Evolutionary conservation across 2,329 filamentous ascomycete species (phyloP).

Genomic region (Cladosporium sp.): DNA sequence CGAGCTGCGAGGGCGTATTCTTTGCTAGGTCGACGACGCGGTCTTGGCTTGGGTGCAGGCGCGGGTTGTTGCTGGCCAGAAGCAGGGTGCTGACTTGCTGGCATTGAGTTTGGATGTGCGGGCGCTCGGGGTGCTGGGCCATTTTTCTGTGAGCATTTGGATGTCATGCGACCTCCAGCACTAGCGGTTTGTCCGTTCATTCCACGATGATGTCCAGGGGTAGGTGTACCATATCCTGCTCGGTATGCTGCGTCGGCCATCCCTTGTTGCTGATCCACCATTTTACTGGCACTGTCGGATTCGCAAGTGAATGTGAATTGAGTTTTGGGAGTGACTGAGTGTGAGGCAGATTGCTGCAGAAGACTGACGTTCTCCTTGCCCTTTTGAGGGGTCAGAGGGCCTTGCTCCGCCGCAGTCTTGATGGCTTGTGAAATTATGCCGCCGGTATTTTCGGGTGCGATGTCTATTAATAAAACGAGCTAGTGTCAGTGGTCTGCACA

Average conservation of each 20-base stretch:
- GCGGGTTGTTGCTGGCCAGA: constrained; percentile 24
- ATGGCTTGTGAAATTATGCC: constrained; percentile 92
- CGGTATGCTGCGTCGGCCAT: constrained; percentile 17
- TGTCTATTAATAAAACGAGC: constrained; percentile 35
- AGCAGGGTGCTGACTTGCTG: constrained; percentile 18
- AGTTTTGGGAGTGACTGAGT: constrained; percentile 59
- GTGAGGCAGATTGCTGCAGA: constrained; percentile 62
- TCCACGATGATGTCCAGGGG: constrained; percentile 3
- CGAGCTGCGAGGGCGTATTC: constrained; percentile 71
- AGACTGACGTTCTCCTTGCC: constrained; percentile 76
- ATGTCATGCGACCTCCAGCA: constrained; percentile 1
- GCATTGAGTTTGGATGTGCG: constrained; percentile 7
- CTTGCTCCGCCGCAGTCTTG: constrained; percentile 73
- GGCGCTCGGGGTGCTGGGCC: constrained; percentile 5
- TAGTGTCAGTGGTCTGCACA: neutral
- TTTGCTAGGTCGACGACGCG: constrained; percentile 57
- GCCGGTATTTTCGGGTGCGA: constrained; percentile 25
- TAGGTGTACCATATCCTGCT: constrained; percentile 7
- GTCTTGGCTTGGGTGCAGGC: constrained; percentile 52
- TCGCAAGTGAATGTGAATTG: constrained; percentile 98
- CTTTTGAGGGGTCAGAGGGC: constrained; percentile 48
- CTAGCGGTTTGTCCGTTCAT: neutral
- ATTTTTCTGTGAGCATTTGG: constrained; percentile 27
- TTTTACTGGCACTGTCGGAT: constrained; percentile 75
- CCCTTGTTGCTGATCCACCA: constrained; percentile 44